Evolutionary conservation across 1,139 yeast genomes (phyloP).

Genomic region (Saccharomycopsis phalli): DNA sequence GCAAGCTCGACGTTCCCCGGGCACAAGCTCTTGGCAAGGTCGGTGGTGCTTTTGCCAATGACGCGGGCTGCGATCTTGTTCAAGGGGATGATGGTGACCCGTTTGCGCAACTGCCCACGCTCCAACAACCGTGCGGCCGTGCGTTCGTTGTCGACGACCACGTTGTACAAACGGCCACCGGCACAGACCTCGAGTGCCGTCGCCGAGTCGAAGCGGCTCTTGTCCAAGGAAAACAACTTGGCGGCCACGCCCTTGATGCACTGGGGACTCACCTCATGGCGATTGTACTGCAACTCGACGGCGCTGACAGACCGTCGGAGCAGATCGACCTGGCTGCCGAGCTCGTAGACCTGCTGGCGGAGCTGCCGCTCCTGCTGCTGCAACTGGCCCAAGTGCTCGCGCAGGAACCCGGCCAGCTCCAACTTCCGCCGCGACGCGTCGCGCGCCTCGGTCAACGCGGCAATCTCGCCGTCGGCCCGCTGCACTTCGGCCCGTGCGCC

Average conservation of each 20-base stretch:
- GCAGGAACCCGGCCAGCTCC: constrained; percentile 51
- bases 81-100: constrained; percentile 88
- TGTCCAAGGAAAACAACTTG: constrained; percentile 62
- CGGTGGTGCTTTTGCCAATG: constrained; percentile 35
- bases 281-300: constrained; percentile 65
- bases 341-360: constrained; percentile 32
- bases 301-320: constrained; percentile 61
- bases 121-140: constrained; percentile 79
- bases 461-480: constrained; percentile 35
- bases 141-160: constrained; percentile 81
- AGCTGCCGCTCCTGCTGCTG: constrained; percentile 35
- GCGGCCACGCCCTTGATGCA: constrained; percentile 88
- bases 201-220: constrained; percentile 52
- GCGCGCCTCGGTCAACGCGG: constrained; percentile 34
- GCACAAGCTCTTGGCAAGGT: constrained; percentile 58
- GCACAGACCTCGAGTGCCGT: constrained; percentile 91
- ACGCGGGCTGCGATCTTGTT: constrained; percentile 67
- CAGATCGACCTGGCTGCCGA: constrained; percentile 45
- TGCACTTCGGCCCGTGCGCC: constrained; percentile 50
- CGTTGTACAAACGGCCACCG: constrained; percentile 82
- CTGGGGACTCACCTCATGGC: constrained; percentile 46
- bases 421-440: constrained; percentile 37
- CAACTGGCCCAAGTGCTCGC: constrained; percentile 37
- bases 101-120: constrained; percentile 63
- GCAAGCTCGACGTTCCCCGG: constrained; percentile 89